Evolutionary conservation across 768 basidiomycete genomes (phyloP), one percentile per base, ranked within the genome.

Genomic region (Epithele typhae): DNA sequence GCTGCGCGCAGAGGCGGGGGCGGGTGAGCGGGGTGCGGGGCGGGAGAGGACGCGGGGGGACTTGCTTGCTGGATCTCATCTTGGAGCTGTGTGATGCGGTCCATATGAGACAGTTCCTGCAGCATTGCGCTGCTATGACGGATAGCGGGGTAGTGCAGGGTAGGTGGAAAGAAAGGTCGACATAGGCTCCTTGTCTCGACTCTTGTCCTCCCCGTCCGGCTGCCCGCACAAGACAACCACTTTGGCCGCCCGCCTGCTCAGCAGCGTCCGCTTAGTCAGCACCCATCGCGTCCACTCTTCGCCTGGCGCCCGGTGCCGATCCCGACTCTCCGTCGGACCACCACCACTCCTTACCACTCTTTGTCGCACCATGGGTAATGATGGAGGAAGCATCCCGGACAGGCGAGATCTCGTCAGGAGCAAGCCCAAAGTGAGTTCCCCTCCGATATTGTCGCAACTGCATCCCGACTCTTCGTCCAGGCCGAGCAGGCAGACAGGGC

Each of bases 21-120:
- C 61, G 94, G 80, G 86, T 92, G 37, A 24, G 8, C 27, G 8
- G 27, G 14, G 14, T 30, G 14, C 27, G 27, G 14, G 14, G 19
- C 12, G 27, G 19, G 14, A 15, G 15, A 35, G 14, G 15, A 15
- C 22, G n/a, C n/a, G n/a, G n/a, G 43, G 12, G 3, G 35, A 52
- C 70, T 43, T 44, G 86, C 89, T 71, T 87, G 82, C 68, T 95
- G 92, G 49, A 92, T 91, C 67, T 87, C 87, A 79, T 95, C 87
- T 74, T 93, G 91, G 45, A 94, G 82, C 65, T 94, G 92, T 9
- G 92, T 93, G 65, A 94, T 88, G 69, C 91, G 84, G 76, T 94
- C 92, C 92, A 93, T 93, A 74, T 89, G 82, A 66, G 87, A 81
- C 65, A 91, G 69, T 80, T 90, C 87, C 76, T 88, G 83, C 77